These are phyloP conservation scores for Globisporangium solare DNA, from an alignment of 352 stramenopile genomes.

Conservation along the genomic window DNA sequence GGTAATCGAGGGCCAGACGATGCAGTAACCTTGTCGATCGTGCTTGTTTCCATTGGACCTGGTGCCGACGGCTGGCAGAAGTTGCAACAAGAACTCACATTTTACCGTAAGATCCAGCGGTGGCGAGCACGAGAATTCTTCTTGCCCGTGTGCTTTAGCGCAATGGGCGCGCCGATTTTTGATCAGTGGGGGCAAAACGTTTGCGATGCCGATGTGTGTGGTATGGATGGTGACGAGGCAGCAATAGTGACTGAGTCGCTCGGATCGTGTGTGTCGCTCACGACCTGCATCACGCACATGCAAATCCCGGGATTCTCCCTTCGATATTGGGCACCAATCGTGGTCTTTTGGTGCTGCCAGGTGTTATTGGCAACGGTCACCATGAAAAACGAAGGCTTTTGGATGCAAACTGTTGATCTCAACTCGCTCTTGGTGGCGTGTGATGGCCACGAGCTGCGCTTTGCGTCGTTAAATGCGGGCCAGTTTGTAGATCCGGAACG, in stretches of 20 bases:
- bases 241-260: constrained; percentile 28
- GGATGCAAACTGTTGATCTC: constrained; percentile 12
- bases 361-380: constrained; percentile 25
- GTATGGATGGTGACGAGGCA: constrained; percentile 2
- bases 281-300: constrained; percentile 19
- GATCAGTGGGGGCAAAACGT: constrained; percentile 3
- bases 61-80: neutral
- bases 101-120: constrained; percentile 22
- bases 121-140: constrained; percentile 20
- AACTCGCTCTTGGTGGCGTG: constrained; percentile 28
- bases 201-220: neutral
- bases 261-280: constrained; percentile 21
- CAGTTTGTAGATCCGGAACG: neutral
- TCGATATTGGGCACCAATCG: constrained; percentile 19
- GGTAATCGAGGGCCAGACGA: neutral
- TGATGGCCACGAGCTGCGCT: constrained; percentile 20
- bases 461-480: constrained; percentile 18
- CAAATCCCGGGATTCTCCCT: constrained; percentile 9
- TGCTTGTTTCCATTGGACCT: constrained; percentile 13
- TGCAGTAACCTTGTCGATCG: constrained; percentile 12
- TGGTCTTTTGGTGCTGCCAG: constrained; percentile 31
- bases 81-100: constrained; percentile 22
- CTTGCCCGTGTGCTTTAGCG: constrained; percentile 13
- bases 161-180: constrained; percentile 16
- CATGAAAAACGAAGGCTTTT: constrained; percentile 26